These are phyloP conservation scores for Coemansia sp. DNA, from an alignment of 192 early-diverging fungal species.

Conservation along the genomic window DNA sequence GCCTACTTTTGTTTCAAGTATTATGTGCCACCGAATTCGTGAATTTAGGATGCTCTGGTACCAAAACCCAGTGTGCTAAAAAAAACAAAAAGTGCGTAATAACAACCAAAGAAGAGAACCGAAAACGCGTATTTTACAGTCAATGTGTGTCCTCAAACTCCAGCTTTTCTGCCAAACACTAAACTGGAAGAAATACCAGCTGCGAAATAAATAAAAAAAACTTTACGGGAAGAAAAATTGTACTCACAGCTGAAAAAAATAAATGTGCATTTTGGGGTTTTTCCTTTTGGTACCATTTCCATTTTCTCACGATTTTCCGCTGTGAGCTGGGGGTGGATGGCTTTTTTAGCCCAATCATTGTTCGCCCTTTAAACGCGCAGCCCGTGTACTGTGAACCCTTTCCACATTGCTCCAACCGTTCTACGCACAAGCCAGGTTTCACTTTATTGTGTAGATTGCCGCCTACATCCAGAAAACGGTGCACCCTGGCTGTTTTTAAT, in stretches of 20 bases:
- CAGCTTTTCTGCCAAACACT: neutral
- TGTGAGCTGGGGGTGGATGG: neutral
- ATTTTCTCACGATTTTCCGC: neutral
- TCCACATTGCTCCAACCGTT: neutral
- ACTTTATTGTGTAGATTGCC: no score
- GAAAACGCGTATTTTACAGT: neutral
- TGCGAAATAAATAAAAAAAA: neutral
- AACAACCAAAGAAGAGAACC: neutral
- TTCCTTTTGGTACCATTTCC: neutral
- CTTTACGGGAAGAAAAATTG: neutral
- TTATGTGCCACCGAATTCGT: neutral
- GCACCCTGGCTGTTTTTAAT: no score
- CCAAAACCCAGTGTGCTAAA: neutral
- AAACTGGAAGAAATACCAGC: neutral
- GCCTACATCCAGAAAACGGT: no score
- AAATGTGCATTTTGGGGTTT: neutral
- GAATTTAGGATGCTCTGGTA: neutral
- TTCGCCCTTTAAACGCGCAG: neutral
- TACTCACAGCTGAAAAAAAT: constrained; percentile 1
- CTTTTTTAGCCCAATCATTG: neutral
- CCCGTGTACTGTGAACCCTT: neutral
- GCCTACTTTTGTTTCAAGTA: no score
- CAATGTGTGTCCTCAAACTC: neutral
- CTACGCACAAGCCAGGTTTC: neutral
- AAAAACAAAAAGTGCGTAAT: neutral